Base-by-base conservation (phyloP, 148 eudicot species). In the Agrostemma githago region DNA sequence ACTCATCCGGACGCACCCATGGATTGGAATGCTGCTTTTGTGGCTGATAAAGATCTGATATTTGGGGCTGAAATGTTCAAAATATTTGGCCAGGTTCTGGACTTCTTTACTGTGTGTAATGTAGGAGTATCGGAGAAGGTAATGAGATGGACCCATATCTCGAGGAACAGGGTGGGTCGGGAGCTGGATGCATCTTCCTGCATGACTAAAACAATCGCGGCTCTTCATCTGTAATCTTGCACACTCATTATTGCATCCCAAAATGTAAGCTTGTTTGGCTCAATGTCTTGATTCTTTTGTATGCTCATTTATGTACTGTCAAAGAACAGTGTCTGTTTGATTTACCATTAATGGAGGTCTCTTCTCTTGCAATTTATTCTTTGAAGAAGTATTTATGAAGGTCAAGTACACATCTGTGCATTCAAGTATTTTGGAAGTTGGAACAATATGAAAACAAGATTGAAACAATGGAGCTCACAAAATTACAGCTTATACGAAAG, bases 61-160 rank as follows among this genome's bases (percentile, higher is more conserved):
- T 89, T 91, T 65, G 98, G 97, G 77, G 96, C 92, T 19, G 98
- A 94, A 77, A 94, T 94, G 98, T 94, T 94, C 79, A 94, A 89
- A 71, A 89, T 94, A 62, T 94, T 94, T 62, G 98, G 98, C 48
- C 98, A 91, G 86, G 93, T 94, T 17, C 79, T 94, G 76, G 98
- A 94, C 68, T 94, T 94, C 79, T 83, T 94, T 75, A 94, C 97
- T 5, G 72, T 86, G 43, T 91, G 86, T 54, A 80, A 89, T 74
- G 85, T 51, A 51, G 56, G 56, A 10, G 56, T 84, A 41, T 85
- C 91, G 5, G 83, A 80, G 66, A 77, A 69, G 17, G 80, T 75
- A 44, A 79, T 75, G 71, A 79, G 75, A 66, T 92, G 97, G 98
- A 83, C 81, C 21, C 98, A 92, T 79, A 75, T 89, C 34, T 87